Evolutionary conservation across 2,329 filamentous ascomycete species (phyloP), one percentile per base, ranked within the genome.

Genomic region (Fusarium torulosum): DNA sequence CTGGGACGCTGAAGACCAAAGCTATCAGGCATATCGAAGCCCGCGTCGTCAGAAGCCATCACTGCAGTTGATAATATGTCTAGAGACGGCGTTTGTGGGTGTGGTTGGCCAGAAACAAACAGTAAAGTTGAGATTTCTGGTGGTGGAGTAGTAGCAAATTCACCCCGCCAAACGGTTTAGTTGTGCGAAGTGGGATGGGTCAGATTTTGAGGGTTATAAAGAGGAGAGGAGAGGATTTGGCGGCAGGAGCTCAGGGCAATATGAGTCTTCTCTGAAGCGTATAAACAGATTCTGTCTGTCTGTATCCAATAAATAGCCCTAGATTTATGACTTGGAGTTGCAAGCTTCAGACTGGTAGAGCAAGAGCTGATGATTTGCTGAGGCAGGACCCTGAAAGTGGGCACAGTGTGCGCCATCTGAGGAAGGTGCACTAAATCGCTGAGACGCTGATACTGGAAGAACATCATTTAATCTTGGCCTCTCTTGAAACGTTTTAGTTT

Each of bases 1-100:
- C 57, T 67, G 2, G 83, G 83, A 33, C 79, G 74, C 53, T 76
- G 74, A 50, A 72, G 66, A 9, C 63, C 75, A 51, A 72, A 72
- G 44, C 53, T 66, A 15, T 79, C 74, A 43, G 70, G 33, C 66
- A 70, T 70, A 25, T 59, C 63, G 53, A 73, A 69, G n/a, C 64
- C 61, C 7, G 54, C 21, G 25, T 59, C 60, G 41, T 63, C 69
- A 44, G 67, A 72, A 35, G 69, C 63, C 75, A 77, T 77, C 37
- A 35, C 56, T 56, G 23, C 23, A 54, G 41, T 23, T 44, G 9
- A n/a, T 35, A 23, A 29, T 10, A 35, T 53, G 27, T 29, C 45
- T 41, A 17, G 20, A n/a, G 31, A 43, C 23, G 46, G 19, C 21
- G 53, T 41, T 58, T 55, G 53, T 52, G 38, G 33, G 54, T 54